Percentiles rank a stretch among this genome's conserved stretches.
Conservation (phyloP, 2,329 filamentous ascomycete genomes). For the Davidsoniella neocaledoniae region DNA sequence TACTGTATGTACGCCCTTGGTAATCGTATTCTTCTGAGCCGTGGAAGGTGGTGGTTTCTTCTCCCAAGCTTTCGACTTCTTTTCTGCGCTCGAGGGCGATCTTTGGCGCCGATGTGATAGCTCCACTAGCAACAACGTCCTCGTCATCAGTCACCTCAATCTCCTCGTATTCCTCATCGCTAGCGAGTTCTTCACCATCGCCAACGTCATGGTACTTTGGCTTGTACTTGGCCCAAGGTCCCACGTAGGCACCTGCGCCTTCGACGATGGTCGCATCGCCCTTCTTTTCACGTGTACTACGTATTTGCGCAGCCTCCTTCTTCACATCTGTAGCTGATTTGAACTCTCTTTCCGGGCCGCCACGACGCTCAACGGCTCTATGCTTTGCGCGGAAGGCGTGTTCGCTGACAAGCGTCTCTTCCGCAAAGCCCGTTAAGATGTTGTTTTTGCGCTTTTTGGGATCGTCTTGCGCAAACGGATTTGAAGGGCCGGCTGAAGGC, state of each 20-base stretch:
- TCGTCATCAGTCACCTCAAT: slow-evolving; percentile 63
- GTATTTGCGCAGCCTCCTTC: slow-evolving; percentile 49
- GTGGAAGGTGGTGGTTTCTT: slow-evolving; percentile 77
- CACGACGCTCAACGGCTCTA: slow-evolving; percentile 59
- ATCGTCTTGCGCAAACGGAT: slow-evolving; percentile 52
- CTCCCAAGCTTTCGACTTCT: slow-evolving; percentile 41
- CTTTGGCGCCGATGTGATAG: slow-evolving; percentile 39
- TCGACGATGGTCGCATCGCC: slow-evolving; percentile 73
- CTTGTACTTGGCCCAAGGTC: slow-evolving; percentile 81
- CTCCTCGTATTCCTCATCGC: slow-evolving; percentile 63
- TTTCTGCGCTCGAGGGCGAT: slow-evolving; percentile 37
- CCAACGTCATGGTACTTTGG: slow-evolving; percentile 58
- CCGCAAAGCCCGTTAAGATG: slow-evolving; percentile 66
- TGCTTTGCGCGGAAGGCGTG: slow-evolving; percentile 79
- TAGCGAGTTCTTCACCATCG: slow-evolving; percentile 55
- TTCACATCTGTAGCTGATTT: slow-evolving; percentile 44
- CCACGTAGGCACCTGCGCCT: slow-evolving; percentile 75
- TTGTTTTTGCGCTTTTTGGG: slow-evolving; percentile 54
- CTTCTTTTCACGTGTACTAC: slow-evolving; percentile 66
- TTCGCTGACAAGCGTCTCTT: slow-evolving; percentile 81
- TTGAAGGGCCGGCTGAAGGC: slow-evolving; percentile 49
- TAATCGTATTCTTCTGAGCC: slow-evolving; percentile 76
- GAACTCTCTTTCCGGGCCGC: slow-evolving; percentile 37
- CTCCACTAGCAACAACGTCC: slow-evolving; percentile 47
- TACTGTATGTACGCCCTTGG: slow-evolving; percentile 74